Conservation (phyloP, 805 yeast genomes). For the Candida boidinii region DNA sequence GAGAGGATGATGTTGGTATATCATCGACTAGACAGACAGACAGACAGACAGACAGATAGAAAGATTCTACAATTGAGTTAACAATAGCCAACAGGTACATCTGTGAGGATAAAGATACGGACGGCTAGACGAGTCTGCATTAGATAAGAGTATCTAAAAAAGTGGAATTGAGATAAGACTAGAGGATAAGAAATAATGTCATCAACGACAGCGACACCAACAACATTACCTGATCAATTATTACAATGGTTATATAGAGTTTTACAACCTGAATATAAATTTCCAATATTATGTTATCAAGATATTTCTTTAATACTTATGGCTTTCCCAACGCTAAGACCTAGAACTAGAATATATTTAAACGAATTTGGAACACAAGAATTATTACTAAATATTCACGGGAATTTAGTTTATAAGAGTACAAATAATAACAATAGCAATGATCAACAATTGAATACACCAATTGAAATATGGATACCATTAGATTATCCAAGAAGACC, state of each 20-base stretch:
- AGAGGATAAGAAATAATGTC: background rate
- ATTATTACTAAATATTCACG: conserved; percentile 57
- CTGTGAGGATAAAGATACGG: too few relatives aligned
- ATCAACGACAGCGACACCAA: too few relatives aligned
- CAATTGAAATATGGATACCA: conserved; percentile 74
- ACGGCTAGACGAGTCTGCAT: too few relatives aligned
- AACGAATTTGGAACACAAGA: conserved; percentile 48
- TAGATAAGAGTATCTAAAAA: too few relatives aligned
- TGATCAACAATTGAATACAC: conserved; percentile 25
- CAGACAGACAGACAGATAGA: background rate
- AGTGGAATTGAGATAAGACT: too few relatives aligned
- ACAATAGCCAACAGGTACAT: background rate
- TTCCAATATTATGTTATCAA: conserved; percentile 51
- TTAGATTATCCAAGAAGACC: conserved; percentile 55
- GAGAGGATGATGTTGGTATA: too few relatives aligned
- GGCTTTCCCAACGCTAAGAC: conserved; percentile 43
- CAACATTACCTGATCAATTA: conserved; percentile 28
- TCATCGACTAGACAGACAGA: too few relatives aligned
- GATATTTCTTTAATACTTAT: conserved; percentile 53
- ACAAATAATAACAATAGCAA: too few relatives aligned
- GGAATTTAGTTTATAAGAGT: too few relatives aligned
- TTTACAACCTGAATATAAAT: conserved; percentile 47
- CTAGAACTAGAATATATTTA: conserved; percentile 61
- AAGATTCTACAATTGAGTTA: too few relatives aligned
- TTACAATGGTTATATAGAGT: conserved; percentile 53